A percentile compares a stretch with the other conserved stretches of the same genome.
phyloP scores from a whole-genome alignment of 768 basidiomycete species.

The Macrolepiota dolichaula region DNA sequence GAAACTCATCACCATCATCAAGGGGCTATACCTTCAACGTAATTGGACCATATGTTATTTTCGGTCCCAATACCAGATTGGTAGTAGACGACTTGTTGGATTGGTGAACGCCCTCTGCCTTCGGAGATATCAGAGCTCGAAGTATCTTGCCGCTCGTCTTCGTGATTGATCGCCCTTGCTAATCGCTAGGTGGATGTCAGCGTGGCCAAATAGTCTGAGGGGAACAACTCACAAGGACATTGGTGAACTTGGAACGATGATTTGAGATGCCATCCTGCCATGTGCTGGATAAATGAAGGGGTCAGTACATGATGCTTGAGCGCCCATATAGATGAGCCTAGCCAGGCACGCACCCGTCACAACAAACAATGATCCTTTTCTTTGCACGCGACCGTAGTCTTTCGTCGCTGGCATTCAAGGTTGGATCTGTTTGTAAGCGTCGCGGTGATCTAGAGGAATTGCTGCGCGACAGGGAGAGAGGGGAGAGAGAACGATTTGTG shows the following conservation, averaged over 20 bases:
- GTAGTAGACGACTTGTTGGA: conserved; percentile 63
- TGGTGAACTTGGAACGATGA: conserved; percentile 48
- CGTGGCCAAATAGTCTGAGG: neutral
- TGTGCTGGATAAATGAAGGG: conserved; percentile 40
- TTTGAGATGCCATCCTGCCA: conserved; percentile 65
- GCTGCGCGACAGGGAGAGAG: neutral
- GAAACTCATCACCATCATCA: neutral
- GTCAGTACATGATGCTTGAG: neutral
- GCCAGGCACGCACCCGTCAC: conserved; percentile 57
- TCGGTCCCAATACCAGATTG: conserved; percentile 61
- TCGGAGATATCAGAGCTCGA: neutral
- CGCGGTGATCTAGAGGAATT: conserved; percentile 29
- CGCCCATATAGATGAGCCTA: neutral
- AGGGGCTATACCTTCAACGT: conserved; percentile 47
- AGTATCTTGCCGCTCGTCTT: conserved; percentile 38
- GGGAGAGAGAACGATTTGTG: neutral
- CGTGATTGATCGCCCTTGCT: conserved; percentile 47
- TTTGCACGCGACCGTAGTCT: conserved; percentile 22
- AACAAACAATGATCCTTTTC: conserved; percentile 70
- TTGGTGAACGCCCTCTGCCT: conserved; percentile 19
- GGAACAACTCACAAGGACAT: conserved; percentile 45
- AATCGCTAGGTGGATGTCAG: conserved; percentile 37
- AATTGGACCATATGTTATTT: conserved; percentile 52
- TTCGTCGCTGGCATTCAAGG: conserved; percentile 15
- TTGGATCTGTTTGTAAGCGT: conserved; percentile 30